phyloP scores from a whole-genome alignment of 2,329 filamentous ascomycete genomes.

The Dactylellina haptotyla region DNA sequence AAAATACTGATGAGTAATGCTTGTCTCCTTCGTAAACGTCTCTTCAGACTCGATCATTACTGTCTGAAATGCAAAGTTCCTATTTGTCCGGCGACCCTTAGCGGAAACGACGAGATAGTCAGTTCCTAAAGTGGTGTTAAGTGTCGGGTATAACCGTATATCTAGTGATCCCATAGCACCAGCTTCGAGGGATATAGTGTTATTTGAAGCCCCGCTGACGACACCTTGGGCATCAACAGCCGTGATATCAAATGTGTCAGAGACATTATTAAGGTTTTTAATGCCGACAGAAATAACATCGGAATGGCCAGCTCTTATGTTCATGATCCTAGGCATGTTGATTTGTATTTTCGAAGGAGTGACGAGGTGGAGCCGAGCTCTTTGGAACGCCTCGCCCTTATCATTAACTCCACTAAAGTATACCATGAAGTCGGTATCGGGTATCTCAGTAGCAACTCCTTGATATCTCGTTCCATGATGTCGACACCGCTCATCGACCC shows the following conservation, averaged over 20 bases:
- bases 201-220: background rate
- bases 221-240: conserved; percentile 34
- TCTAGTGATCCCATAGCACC: conserved; percentile 20
- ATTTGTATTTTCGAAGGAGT: conserved; percentile 20
- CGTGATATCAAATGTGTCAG: conserved; percentile 32
- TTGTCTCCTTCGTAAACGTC: background rate
- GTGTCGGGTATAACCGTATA: background rate
- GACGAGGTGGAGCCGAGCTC: conserved; percentile 15
- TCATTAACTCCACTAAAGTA: conserved; percentile 28
- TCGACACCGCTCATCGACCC: background rate
- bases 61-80: conserved; percentile 20
- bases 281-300: conserved; percentile 12
- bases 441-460: conserved; percentile 25
- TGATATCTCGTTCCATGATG: conserved; percentile 21
- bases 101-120: conserved; percentile 32
- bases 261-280: conserved; percentile 3
- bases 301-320: background rate
- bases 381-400: conserved; percentile 26
- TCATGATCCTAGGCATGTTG: conserved; percentile 13
- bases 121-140: conserved; percentile 10
- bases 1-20: conserved; percentile 20
- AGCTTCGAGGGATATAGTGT: conserved; percentile 9
- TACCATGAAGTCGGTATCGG: conserved; percentile 29
- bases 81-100: conserved; percentile 18
- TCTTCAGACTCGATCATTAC: conserved; percentile 23